A percentile compares a stretch with the other conserved stretches of the same genome.
These are phyloP conservation scores for Scheffersomyces coipomensis DNA, from an alignment of 805 yeast species.

Conservation along the genomic window DNA sequence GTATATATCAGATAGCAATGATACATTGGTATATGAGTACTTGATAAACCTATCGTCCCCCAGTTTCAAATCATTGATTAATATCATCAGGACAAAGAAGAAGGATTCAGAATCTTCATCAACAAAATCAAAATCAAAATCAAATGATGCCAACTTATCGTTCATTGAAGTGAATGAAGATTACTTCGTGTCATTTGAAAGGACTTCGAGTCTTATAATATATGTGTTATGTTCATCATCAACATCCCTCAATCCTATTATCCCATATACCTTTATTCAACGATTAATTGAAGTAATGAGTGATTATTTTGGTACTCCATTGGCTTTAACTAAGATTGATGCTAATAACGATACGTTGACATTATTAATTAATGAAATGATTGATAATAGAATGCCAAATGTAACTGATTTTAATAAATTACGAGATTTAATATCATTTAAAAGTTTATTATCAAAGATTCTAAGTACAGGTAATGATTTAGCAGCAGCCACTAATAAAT, in stretches of 20 bases:
- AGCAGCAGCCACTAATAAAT: constrained; percentile 19
- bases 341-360: constrained; percentile 71
- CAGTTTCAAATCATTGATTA: constrained; percentile 24
- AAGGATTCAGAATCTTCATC: background rate
- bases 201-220: constrained; percentile 20
- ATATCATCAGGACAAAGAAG: background rate
- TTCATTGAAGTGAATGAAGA: constrained; percentile 29
- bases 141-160: constrained; percentile 3
- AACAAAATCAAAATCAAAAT: background rate
- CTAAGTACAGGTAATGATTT: constrained; percentile 40
- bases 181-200: constrained; percentile 23
- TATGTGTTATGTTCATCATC: constrained; percentile 25
- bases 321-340: constrained; percentile 58
- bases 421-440: constrained; percentile 67
- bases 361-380: constrained; percentile 69
- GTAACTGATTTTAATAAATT: constrained; percentile 70
- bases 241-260: constrained; percentile 41
- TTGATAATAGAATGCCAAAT: constrained; percentile 76
- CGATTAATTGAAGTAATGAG: constrained; percentile 50
- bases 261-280: constrained; percentile 54
- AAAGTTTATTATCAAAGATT: constrained; percentile 52
- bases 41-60: constrained; percentile 30
- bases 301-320: constrained; percentile 57
- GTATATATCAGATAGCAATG: constrained; percentile 37
- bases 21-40: constrained; percentile 36